These are phyloP conservation scores for Fusarium sarcochroum DNA, from an alignment of 2,329 filamentous ascomycete species.

Conservation along the genomic window DNA sequence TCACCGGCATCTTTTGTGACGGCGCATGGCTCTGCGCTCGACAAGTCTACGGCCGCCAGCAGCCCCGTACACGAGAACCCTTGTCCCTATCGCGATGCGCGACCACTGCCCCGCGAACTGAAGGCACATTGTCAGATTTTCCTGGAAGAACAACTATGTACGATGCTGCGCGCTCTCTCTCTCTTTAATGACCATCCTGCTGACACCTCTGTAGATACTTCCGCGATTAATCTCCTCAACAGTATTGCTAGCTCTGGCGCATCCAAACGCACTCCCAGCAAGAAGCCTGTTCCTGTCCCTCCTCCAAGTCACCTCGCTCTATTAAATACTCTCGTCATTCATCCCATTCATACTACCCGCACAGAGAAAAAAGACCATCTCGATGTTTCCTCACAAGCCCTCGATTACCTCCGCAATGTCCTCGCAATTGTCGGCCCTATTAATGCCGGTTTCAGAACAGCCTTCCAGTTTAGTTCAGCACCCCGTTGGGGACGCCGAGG, in stretches of 20 bases:
- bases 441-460: constrained; percentile 77
- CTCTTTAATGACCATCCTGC: not conserved
- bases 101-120: constrained; percentile 72
- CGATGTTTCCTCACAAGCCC: constrained; percentile 74
- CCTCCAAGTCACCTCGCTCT: constrained; percentile 81
- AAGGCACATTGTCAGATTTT: constrained; percentile 78
- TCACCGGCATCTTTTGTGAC: constrained; percentile 56
- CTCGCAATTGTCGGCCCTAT: constrained; percentile 76
- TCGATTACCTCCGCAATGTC: constrained; percentile 78
- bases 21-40: constrained; percentile 47
- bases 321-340: constrained; percentile 84
- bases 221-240: constrained; percentile 74
- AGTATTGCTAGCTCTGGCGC: constrained; percentile 71
- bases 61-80: constrained; percentile 51
- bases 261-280: constrained; percentile 47
- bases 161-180: constrained; percentile 37
- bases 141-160: constrained; percentile 81
- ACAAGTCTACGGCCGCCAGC: constrained; percentile 55
- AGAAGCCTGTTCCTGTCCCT: constrained; percentile 72
- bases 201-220: constrained; percentile 45
- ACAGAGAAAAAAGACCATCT: constrained; percentile 72
- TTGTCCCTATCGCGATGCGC: constrained; percentile 66
- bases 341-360: constrained; percentile 84
- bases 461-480: constrained; percentile 75
- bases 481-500: constrained; percentile 51